Base-by-base conservation (phyloP, 495 filamentous ascomycete species). In the Alectoria sarmentosa region DNA sequence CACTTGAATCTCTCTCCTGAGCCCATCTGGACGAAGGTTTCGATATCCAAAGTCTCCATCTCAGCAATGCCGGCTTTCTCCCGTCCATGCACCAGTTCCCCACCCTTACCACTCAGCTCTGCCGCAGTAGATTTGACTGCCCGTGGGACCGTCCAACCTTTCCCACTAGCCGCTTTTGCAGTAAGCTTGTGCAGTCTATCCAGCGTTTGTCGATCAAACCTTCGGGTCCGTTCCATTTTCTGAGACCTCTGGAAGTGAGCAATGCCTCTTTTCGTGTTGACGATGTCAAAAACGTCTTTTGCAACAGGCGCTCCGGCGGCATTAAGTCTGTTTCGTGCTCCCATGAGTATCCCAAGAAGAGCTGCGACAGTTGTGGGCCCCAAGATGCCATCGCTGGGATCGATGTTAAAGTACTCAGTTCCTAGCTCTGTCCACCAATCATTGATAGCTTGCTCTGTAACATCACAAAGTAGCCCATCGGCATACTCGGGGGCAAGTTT, bases 381-480 rank as follows among this genome's bases (percentile, higher is more conserved):
- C 10, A 98, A 76, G 37, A 92, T 89, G 17, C 92, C 92, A 74
- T 98, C 95, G 28, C 86, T 89, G 3, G 94, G 95, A 74, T 98
- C 95, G 28, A 90, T 80, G 63, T 90, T 95, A 76, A 92, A 96
- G 65, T 90, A 82, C 56, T 97, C 92, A 0, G 88, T 88, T 6
- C 95, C 94, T 52, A 97, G 88, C 68, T 97, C 91, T 4, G 88
- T 86, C 94, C 94, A 98, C 94, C 95, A 98, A 74, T 96, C 90
- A 67, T 86, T 88, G 70, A 98, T 86, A 5, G 92, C 90, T 64
- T 82, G 86, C 70, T 98, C 94, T 0, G 94, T 98, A 21, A 92
- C 77, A 76, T 98, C 94, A 70, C 94, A 98, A 17, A 98, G 82
- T 37, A 96, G 74, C 2, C 94, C 94, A 72, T 98, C 94, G 34